A percentile compares a stretch with the other conserved stretches of the same genome.
Conservation (phyloP, 208 protist species). For the Acanthamoeba divionensis region DNA sequence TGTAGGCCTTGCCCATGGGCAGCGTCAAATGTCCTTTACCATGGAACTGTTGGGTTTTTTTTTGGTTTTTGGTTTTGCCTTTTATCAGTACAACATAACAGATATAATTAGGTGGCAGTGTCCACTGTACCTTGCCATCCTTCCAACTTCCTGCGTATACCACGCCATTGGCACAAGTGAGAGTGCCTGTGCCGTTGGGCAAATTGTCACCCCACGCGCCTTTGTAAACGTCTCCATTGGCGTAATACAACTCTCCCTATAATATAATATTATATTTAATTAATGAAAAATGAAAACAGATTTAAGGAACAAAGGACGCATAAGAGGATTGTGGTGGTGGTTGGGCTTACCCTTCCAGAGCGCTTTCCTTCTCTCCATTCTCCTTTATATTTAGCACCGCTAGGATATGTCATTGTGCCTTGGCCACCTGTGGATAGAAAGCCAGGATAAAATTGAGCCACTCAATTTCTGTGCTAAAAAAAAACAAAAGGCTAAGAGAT, state of each 20-base stretch:
- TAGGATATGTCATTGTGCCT: conserved; percentile 19
- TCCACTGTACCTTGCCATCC: conserved; percentile 12
- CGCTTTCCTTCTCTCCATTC: conserved; percentile 47
- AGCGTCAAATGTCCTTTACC: conserved; percentile 38
- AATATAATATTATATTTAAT: neutral
- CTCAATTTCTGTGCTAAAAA: neutral
- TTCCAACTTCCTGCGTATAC: conserved; percentile 25
- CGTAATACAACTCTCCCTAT: conserved; percentile 14
- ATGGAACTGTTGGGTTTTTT: neutral
- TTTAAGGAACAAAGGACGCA: too few species aligned
- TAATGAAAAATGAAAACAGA: neutral
- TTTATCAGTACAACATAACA: neutral
- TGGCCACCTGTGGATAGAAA: neutral
- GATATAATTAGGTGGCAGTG: neutral
- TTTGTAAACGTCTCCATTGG: conserved; percentile 37
- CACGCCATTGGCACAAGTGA: conserved; percentile 10
- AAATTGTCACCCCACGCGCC: conserved; percentile 6
- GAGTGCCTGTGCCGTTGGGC: neutral
- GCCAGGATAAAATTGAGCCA: neutral
- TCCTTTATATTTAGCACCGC: conserved; percentile 5
- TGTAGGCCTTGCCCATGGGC: conserved; percentile 17
- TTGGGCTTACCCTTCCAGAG: neutral
- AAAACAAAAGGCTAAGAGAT: neutral
- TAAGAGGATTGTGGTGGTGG: neutral
- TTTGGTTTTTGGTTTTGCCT: too few species aligned